A percentile compares a stretch with the other conserved stretches of the same genome.
These are phyloP conservation scores for Carex sylvatica DNA, from an alignment of 202 grass and related monocot genomes.

Conservation along the genomic window DNA sequence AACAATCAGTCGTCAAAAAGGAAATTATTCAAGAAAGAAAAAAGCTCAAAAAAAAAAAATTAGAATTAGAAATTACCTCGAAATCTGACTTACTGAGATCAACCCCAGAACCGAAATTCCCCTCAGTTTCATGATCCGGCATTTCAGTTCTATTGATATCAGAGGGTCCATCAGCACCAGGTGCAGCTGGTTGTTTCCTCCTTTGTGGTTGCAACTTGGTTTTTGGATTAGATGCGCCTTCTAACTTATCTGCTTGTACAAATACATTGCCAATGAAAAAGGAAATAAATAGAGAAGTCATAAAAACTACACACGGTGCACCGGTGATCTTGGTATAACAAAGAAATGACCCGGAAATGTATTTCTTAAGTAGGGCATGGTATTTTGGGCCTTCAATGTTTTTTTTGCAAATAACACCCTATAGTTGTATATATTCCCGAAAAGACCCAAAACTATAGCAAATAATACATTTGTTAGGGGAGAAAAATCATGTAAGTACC, in stretches of 20 bases:
- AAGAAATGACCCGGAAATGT: background rate
- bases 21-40: background rate
- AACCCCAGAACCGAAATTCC: background rate
- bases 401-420: background rate
- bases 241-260: background rate
- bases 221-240: background rate
- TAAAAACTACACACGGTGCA: background rate
- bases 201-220: constrained; percentile 10
- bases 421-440: background rate
- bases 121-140: background rate
- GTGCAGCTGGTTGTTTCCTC: background rate
- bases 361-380: background rate
- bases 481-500: background rate
- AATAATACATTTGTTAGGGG: background rate
- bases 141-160: background rate
- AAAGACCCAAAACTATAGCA: background rate
- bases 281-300: background rate
- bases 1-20: background rate
- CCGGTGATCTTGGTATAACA: background rate
- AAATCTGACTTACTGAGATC: background rate
- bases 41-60: background rate
- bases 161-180: background rate
- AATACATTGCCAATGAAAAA: background rate
- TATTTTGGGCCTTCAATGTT: background rate
- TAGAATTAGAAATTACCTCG: background rate